Conservation (phyloP, 2,329 filamentous ascomycete genomes). For the Aspergillus sp. region DNA sequence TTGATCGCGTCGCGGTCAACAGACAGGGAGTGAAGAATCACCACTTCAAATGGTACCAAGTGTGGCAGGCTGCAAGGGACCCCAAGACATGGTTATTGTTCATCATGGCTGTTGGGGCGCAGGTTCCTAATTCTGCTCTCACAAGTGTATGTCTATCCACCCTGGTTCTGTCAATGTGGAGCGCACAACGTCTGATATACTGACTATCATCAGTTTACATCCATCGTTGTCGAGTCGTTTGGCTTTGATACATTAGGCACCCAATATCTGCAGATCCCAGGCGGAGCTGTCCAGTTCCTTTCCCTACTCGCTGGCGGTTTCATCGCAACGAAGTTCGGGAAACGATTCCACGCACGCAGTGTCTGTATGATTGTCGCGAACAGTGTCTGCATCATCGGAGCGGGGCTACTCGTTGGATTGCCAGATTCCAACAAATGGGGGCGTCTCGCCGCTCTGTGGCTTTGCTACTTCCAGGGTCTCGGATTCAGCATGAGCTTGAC, state of each 20-base stretch:
- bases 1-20: slow-evolving; percentile 53
- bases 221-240: slow-evolving; percentile 49
- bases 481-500: slow-evolving; percentile 56
- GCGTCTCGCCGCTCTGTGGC: slow-evolving; percentile 56
- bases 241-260: slow-evolving; percentile 51
- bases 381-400: slow-evolving; percentile 54
- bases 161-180: background rate
- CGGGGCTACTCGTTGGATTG: slow-evolving; percentile 53
- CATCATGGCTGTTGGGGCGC: slow-evolving; percentile 52
- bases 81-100: slow-evolving; percentile 62
- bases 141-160: slow-evolving; percentile 42
- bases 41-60: slow-evolving; percentile 48
- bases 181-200: background rate
- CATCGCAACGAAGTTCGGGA: slow-evolving; percentile 50
- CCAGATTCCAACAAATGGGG: slow-evolving; percentile 56
- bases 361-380: slow-evolving; percentile 58
- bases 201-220: slow-evolving; percentile 38
- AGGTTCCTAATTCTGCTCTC: slow-evolving; percentile 57
- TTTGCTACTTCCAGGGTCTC: slow-evolving; percentile 55
- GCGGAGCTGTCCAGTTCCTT: slow-evolving; percentile 57
- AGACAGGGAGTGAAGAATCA: slow-evolving; percentile 55
- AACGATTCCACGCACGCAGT: slow-evolving; percentile 50
- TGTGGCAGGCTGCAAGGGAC: slow-evolving; percentile 50
- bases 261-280: slow-evolving; percentile 61
- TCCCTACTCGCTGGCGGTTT: slow-evolving; percentile 52